Base-by-base conservation (phyloP, 495 filamentous ascomycete species). In the Penicillium coffeae region DNA sequence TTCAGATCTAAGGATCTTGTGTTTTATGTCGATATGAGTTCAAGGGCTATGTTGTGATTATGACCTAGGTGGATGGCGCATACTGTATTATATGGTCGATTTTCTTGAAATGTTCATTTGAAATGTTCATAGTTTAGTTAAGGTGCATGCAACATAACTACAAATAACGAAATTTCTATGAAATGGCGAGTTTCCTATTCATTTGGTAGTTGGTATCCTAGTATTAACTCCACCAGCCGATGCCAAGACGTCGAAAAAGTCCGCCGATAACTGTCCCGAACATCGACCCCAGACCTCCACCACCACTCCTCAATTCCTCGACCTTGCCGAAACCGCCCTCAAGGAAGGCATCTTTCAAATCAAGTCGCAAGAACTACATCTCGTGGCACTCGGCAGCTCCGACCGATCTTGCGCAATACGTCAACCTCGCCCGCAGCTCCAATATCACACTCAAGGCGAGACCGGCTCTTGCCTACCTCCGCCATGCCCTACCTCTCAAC, bases 401-500 rank as follows among this genome's bases (percentile, higher is more conserved):
- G n/a, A n/a, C n/a, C n/a, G n/a, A n/a, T n/a, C n/a, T n/a, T n/a
- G n/a, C n/a, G n/a, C n/a, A n/a, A n/a, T n/a, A n/a, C n/a, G n/a
- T n/a, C n/a, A n/a, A n/a, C n/a, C n/a, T n/a, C n/a, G n/a, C n/a
- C n/a, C n/a, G n/a, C n/a, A n/a, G n/a, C n/a, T n/a, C n/a, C n/a
- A n/a, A n/a, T n/a, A n/a, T n/a, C 18, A 25, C 38, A 15, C 27
- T 40, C 19, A 51, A 45, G 51, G 47, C 52, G 50, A 59, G 55
- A 50, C 48, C 42, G 25, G 46, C 40, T 49, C 56, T 59, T 48
- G 47, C 50, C 46, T 21, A 38, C 38, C 47, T 9, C 21, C 51
- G 63, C 48, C 34, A 86, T 86, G 83, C 77, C 80, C n/a, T 77
- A 79, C 65, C 70, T 85, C 40, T 57, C 73, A 6, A 82, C 80